Conservation (phyloP, 257 asterid species). For the Striga asiatica region DNA sequence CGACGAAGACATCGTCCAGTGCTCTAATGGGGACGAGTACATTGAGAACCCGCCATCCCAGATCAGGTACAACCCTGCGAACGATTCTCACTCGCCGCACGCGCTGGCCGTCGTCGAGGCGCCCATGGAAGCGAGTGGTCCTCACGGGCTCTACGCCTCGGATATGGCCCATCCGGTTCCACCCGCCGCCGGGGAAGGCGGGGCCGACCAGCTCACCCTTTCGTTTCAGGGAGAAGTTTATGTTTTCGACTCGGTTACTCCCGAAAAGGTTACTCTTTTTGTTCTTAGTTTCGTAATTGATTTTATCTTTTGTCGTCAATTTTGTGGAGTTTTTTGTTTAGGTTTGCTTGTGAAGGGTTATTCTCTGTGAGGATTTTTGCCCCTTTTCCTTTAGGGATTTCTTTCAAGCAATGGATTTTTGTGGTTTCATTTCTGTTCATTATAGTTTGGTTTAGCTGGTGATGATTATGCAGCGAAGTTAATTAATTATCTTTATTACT, state of each 20-base stretch:
- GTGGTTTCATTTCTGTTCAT: no score
- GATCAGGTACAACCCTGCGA: slow-evolving; percentile 50
- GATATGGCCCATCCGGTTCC: slow-evolving; percentile 31
- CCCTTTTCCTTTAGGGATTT: no score
- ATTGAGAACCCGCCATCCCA: slow-evolving; percentile 37
- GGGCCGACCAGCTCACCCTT: slow-evolving; percentile 34
- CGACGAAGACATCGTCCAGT: slow-evolving; percentile 35
- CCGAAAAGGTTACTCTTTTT: not conserved
- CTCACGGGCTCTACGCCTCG: slow-evolving; percentile 41
- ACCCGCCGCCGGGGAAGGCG: slow-evolving; percentile 29
- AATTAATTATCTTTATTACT: no score
- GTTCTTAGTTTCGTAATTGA: not conserved
- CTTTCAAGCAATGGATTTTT: no score
- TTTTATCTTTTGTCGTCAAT: not conserved
- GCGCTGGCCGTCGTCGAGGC: slow-evolving; percentile 38
- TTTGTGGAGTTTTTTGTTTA: no score
- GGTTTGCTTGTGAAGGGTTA: no score
- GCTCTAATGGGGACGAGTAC: slow-evolving; percentile 42
- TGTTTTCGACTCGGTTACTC: not conserved
- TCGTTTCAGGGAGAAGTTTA: not conserved
- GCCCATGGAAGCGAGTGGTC: slow-evolving; percentile 30
- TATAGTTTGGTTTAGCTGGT: no score
- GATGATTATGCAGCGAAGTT: no score
- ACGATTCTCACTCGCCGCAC: slow-evolving; percentile 58
- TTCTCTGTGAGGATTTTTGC: no score